Percentiles rank a stretch among this genome's conserved stretches.
Conservation (phyloP, 805 yeast genomes). For the Wickerhamiella spandovensis region DNA sequence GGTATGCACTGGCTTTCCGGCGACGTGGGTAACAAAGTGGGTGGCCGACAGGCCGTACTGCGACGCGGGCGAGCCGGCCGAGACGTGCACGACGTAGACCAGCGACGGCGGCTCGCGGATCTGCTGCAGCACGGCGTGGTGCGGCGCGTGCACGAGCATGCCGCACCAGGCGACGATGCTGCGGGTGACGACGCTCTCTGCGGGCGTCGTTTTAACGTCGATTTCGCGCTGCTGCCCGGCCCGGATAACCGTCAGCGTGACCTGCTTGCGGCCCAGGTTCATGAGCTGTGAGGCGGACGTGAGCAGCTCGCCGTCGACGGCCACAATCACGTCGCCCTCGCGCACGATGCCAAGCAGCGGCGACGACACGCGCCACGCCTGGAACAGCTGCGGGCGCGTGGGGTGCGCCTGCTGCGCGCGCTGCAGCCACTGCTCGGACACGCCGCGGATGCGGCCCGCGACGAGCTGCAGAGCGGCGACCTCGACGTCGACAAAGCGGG, state of each 20-base stretch:
- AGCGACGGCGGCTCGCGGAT: conserved; percentile 64
- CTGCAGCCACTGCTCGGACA: conserved; percentile 69
- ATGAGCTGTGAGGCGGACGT: conserved; percentile 51
- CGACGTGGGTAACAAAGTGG: conserved; percentile 79
- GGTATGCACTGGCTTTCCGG: conserved; percentile 59
- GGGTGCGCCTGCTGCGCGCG: conserved; percentile 47
- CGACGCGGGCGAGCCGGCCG: conserved; percentile 74
- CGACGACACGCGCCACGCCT: conserved; percentile 53
- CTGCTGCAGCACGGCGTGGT: conserved; percentile 79
- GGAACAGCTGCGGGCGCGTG: conserved; percentile 53
- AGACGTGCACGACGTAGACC: conserved; percentile 67
- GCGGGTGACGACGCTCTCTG: conserved; percentile 45
- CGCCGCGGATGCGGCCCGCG: conserved; percentile 77
- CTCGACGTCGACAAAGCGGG: conserved; percentile 65
- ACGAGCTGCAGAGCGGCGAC: conserved; percentile 53
- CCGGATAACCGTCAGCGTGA: conserved; percentile 57
- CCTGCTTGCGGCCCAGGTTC: conserved; percentile 30
- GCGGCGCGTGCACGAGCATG: conserved; percentile 73
- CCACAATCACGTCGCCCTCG: conserved; percentile 64
- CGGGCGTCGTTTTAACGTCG: conserved; percentile 49
- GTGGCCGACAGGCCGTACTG: conserved; percentile 70
- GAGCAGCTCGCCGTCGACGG: conserved; percentile 53
- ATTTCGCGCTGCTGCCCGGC: conserved; percentile 50
- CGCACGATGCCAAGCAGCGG: conserved; percentile 23
- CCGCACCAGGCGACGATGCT: conserved; percentile 76